Evolutionary conservation across 768 basidiomycete species (phyloP).

Genomic region (Saitozyma sp.): DNA sequence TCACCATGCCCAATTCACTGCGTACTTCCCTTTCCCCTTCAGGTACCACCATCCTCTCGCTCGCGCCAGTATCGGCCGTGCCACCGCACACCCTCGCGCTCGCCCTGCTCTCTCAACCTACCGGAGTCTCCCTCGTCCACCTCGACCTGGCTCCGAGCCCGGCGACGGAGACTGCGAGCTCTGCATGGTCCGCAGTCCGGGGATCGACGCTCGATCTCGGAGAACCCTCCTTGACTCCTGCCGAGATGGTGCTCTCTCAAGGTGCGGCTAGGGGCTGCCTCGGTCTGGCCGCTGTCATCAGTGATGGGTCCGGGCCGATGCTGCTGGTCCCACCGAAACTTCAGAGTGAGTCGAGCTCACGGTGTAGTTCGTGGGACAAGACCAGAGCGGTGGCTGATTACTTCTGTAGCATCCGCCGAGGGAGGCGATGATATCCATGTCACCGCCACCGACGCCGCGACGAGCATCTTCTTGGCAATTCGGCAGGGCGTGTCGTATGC

Average conservation of each 20-base stretch:
- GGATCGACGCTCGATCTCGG: slow-evolving; percentile 8
- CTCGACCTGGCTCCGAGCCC: slow-evolving; percentile 20
- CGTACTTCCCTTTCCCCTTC: slow-evolving; percentile 3
- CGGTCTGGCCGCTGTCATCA: background rate
- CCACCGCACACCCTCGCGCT: slow-evolving; percentile 15
- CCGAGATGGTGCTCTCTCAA: no score
- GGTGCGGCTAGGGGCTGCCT: no score
- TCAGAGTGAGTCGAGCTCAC: background rate
- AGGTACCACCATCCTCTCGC: slow-evolving; percentile 17
- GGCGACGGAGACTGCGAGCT: background rate
- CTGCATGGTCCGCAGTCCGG: background rate
- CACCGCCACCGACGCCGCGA: slow-evolving; percentile 15
- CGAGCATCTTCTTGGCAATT: slow-evolving; percentile 23
- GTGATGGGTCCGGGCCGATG: background rate
- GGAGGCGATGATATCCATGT: background rate
- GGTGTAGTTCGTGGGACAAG: background rate
- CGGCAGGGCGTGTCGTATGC: slow-evolving; percentile 24
- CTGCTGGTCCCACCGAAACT: background rate
- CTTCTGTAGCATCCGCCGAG: slow-evolving; percentile 3
- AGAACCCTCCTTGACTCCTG: no score
- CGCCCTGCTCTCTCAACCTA: slow-evolving; percentile 13
- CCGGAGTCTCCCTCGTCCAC: slow-evolving; percentile 16
- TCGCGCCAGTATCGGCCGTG: slow-evolving; percentile 21
- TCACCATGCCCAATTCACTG: background rate
- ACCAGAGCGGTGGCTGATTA: background rate